Evolutionary conservation across 345 rosid genomes (phyloP).

Genomic region (Corchorus capsularis): DNA sequence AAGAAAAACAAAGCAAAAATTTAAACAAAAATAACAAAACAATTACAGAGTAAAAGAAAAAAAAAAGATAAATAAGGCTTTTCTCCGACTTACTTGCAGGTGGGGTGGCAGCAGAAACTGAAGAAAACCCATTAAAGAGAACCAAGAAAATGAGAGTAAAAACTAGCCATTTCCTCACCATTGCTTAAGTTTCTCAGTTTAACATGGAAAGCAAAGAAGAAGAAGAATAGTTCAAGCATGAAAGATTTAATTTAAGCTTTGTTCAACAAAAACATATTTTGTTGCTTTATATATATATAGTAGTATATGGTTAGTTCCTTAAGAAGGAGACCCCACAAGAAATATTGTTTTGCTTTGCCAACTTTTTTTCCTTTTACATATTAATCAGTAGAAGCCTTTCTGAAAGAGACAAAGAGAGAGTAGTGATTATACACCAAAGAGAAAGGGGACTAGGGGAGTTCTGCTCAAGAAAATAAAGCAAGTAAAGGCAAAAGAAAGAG

Average conservation of each 20-base stretch:
- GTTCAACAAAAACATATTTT: neutral
- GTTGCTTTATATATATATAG: conserved; percentile 24
- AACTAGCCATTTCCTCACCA: conserved; percentile 43
- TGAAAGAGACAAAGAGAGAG: conserved; percentile 22
- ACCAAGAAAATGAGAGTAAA: conserved; percentile 42
- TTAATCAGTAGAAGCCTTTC: conserved; percentile 31
- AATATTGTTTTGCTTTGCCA: conserved; percentile 13
- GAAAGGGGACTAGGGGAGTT: conserved; percentile 20
- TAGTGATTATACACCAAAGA: conserved; percentile 18
- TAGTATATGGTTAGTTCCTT: conserved; percentile 14
- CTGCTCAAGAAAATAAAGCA: conserved; percentile 29
- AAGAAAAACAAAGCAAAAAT: conserved; percentile 13
- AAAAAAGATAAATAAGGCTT: neutral
- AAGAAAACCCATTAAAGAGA: conserved; percentile 55
- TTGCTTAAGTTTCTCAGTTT: conserved; percentile 27
- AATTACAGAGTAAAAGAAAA: neutral
- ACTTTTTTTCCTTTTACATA: conserved; percentile 21
- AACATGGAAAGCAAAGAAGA: conserved; percentile 23
- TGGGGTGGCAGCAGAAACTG: conserved; percentile 80
- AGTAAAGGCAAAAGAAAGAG: conserved; percentile 16
- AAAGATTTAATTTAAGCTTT: conserved; percentile 30
- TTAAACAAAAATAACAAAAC: conserved; percentile 8
- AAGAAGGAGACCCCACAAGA: conserved; percentile 35
- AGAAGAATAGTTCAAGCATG: conserved; percentile 28
- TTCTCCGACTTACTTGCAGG: conserved; percentile 65